Percentiles rank a stretch among this genome's conserved stretches.
phyloP scores from a whole-genome alignment of 352 stramenopile genomes.

The Pythium chondricola region DNA sequence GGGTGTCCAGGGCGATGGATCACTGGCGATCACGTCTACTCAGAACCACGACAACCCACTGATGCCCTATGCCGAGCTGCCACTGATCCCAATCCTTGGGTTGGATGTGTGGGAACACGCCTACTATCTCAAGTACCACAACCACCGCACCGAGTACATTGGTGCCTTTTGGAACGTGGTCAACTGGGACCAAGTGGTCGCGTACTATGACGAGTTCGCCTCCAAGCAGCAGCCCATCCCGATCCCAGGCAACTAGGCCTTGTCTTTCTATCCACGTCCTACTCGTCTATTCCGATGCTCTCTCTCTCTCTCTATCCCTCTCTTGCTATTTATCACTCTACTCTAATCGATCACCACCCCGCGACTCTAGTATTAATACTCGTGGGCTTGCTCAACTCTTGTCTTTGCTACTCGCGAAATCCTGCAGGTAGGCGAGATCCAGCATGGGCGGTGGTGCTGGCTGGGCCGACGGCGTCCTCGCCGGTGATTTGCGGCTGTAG shows the following conservation, averaged over 20 bases:
- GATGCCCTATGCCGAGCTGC: conserved; percentile 17
- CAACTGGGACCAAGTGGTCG: conserved; percentile 42
- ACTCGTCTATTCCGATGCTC: not conserved
- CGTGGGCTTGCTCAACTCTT: no score
- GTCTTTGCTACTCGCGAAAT: no score
- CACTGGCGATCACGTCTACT: conserved; percentile 84
- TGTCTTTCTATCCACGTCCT: no score
- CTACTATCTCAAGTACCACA: conserved; percentile 57
- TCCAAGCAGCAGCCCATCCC: conserved; percentile 44
- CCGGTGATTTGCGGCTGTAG: no score
- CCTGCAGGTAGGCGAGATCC: no score
- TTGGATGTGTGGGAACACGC: conserved; percentile 61
- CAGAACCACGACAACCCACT: conserved; percentile 74
- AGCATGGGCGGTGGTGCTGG: no score
- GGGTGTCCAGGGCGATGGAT: conserved; percentile 41
- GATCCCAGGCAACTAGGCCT: conserved; percentile 35
- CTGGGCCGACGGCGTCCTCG: no score
- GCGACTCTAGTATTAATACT: no score
- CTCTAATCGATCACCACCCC: not conserved
- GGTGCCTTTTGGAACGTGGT: conserved; percentile 39
- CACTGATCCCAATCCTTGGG: conserved; percentile 65
- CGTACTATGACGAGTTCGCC: conserved; percentile 55
- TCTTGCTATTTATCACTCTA: not conserved
- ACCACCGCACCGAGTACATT: conserved; percentile 46
- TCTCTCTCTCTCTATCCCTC: not conserved